Conservation (phyloP, 2,329 filamentous ascomycete genomes). For the Phialophora tarda region DNA sequence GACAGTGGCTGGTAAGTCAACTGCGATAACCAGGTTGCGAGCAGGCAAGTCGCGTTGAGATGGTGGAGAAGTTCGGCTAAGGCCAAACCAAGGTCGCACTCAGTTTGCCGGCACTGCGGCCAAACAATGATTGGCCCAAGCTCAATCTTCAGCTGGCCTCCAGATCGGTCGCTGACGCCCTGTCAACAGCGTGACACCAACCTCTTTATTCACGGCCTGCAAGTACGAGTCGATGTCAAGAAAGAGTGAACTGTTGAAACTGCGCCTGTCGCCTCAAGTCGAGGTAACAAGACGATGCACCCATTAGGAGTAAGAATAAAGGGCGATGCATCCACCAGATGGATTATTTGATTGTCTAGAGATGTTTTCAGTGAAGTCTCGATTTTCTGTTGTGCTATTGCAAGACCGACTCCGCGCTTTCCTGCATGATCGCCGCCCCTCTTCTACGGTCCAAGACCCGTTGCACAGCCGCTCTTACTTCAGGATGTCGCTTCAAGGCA, state of each 20-base stretch:
- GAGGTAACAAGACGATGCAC: background rate
- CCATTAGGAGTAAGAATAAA: background rate
- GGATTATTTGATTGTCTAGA: background rate
- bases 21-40: slow-evolving; percentile 15
- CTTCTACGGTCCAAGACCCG: slow-evolving; percentile 51
- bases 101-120: slow-evolving; percentile 14
- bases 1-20: slow-evolving; percentile 1
- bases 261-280: background rate
- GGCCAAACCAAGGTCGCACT: slow-evolving; percentile 6
- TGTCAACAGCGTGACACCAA: background rate
- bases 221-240: background rate
- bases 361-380: background rate
- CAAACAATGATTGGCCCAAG: slow-evolving; percentile 33
- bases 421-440: slow-evolving; percentile 25
- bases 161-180: slow-evolving; percentile 24
- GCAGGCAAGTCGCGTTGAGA: slow-evolving; percentile 16
- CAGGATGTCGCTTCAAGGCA: slow-evolving; percentile 76
- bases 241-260: background rate
- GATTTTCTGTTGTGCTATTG: background rate
- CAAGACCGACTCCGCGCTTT: slow-evolving; percentile 12
- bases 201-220: background rate
- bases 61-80: slow-evolving; percentile 16
- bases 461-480: slow-evolving; percentile 80
- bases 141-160: slow-evolving; percentile 15
- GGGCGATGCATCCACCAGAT: background rate